phyloP scores from a whole-genome alignment of 805 yeast species.

The Suhomyces pyralidae region DNA sequence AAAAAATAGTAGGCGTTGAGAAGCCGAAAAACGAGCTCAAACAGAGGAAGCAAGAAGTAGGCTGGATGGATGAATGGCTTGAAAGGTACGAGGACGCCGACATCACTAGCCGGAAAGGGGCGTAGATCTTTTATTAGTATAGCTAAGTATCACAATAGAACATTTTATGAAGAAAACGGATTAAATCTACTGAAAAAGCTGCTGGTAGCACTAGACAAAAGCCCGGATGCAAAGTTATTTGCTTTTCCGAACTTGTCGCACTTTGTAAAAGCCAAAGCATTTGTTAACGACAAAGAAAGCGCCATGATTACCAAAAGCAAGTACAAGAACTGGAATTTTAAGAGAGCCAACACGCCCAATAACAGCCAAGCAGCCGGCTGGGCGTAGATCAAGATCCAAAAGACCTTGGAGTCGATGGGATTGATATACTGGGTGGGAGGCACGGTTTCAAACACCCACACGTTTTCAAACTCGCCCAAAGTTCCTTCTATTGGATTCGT shows the following conservation, averaged over 20 bases:
- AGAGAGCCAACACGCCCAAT: slow-evolving; percentile 71
- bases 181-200: slow-evolving; percentile 47
- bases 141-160: neutral
- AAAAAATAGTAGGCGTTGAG: neutral
- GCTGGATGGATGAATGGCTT: neutral
- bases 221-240: slow-evolving; percentile 56
- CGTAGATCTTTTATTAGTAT: neutral
- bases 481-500: slow-evolving; percentile 40
- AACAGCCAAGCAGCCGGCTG: slow-evolving; percentile 76
- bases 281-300: slow-evolving; percentile 68
- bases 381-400: slow-evolving; percentile 76
- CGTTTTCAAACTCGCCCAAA: slow-evolving; percentile 54
- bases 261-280: slow-evolving; percentile 84
- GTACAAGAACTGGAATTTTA: slow-evolving; percentile 72
- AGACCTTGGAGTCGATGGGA: slow-evolving; percentile 86
- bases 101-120: neutral
- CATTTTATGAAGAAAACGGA: slow-evolving; percentile 22
- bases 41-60: neutral
- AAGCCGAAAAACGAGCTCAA: neutral
- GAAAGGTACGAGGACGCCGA: neutral
- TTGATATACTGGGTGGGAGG: slow-evolving; percentile 71
- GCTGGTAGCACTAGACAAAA: slow-evolving; percentile 54
- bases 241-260: slow-evolving; percentile 93
- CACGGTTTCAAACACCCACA: slow-evolving; percentile 88
- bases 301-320: slow-evolving; percentile 65